Evolutionary conservation across 257 asterid genomes (phyloP), one percentile per base, ranked within the genome.

Genomic region (Handroanthus guayacan): DNA sequence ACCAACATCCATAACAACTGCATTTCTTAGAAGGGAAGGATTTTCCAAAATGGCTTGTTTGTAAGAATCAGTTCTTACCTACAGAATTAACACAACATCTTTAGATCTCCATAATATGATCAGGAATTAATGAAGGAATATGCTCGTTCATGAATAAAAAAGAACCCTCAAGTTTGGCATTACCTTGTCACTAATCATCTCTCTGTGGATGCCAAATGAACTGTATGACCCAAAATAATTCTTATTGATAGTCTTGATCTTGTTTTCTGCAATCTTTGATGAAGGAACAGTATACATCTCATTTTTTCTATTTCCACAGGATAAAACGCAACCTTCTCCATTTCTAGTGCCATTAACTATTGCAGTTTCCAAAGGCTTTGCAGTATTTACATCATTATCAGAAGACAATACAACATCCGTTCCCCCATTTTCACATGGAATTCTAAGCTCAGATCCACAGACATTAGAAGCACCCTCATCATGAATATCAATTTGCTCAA

Each of bases 111-210:
- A 70, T 34, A 55, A 74, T 52, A 54, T 68, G 17, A 36, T 44
- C 72, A 38, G 12, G 43, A 37, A 18, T 51, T 31, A 67, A 34
- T 39, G 37, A 63, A 61, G n/a, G 20, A 54, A 52, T 48, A 45
- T 41, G 36, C 12, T 13, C 62, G 48, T 68, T 48, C 64, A 20
- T 70, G 16, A 51, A 73, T 12, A 45, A 16, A n/a, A n/a, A n/a
- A n/a, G n/a, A 3, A 81, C 41, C 62, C 14, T 41, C 52, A 67
- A 14, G 14, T 75, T 56, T 37, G 14, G 60, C n/a, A 5, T 62
- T 91, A 95, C 99, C 99, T 95, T 91, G 79, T 95, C 99, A 79
- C 96, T 92, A 69, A 95, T 95, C 99, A 95, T 95, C 50, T 95
- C 99, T 84, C 89, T 87, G 78, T 95, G 99, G 75, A 95, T 95